These are phyloP conservation scores for Moniliophthora roreri DNA, from an alignment of 1,284 basidiomycete species.

Conservation along the genomic window DNA sequence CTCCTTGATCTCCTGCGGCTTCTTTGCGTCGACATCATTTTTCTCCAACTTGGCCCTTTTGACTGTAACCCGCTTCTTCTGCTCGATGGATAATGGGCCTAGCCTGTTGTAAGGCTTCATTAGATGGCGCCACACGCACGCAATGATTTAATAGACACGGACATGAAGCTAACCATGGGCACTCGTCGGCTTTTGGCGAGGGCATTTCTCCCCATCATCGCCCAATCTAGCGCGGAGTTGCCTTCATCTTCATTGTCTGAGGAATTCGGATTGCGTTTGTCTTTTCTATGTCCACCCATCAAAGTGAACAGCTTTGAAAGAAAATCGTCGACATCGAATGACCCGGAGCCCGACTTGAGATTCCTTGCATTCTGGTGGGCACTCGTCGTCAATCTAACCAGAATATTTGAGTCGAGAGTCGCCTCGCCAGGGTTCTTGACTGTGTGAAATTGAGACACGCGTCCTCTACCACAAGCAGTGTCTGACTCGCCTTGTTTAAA, in stretches of 20 bases:
- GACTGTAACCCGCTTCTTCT: constrained; percentile 59
- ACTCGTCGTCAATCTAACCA: constrained; percentile 69
- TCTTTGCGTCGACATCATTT: constrained; percentile 62
- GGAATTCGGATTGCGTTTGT: constrained; percentile 31
- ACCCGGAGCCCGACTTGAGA: constrained; percentile 78
- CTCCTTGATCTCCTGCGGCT: constrained; percentile 74
- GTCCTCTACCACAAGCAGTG: background rate
- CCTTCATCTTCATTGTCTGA: constrained; percentile 37
- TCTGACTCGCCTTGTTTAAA: constrained; percentile 52
- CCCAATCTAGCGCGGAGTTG: constrained; percentile 60
- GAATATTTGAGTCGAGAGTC: constrained; percentile 74
- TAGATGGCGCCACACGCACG: background rate
- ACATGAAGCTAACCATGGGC: constrained; percentile 82
- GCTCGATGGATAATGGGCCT: constrained; percentile 75
- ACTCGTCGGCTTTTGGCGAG: constrained; percentile 73
- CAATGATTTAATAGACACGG: constrained; percentile 22
- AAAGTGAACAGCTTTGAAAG: constrained; percentile 67
- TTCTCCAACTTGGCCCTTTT: constrained; percentile 76
- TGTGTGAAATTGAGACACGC: constrained; percentile 26
- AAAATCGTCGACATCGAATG: constrained; percentile 85
- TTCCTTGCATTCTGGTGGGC: constrained; percentile 79
- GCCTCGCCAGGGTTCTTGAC: constrained; percentile 81
- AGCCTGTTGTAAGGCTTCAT: constrained; percentile 48
- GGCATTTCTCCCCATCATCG: constrained; percentile 70
- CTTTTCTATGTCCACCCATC: constrained; percentile 65